A percentile compares a stretch with the other conserved stretches of the same genome.
Conservation (phyloP, 805 yeast genomes). For the Starmerella bombicola region DNA sequence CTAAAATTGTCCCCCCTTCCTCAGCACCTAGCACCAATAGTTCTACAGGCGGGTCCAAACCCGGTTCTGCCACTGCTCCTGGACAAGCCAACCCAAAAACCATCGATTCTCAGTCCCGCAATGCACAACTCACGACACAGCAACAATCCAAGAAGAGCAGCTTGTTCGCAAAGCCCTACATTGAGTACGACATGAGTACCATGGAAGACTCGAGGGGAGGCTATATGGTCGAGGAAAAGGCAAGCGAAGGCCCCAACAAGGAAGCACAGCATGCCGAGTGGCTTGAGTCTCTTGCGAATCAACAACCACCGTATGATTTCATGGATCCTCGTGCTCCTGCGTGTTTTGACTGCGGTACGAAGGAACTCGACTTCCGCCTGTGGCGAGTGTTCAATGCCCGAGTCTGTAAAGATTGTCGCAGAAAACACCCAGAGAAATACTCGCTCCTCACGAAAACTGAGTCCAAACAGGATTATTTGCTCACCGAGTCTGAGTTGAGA, state of each 20-base stretch:
- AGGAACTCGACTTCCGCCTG: constrained; percentile 67
- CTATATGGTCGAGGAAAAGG: constrained; percentile 41
- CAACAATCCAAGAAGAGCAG: constrained; percentile 8
- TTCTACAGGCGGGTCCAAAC: background rate
- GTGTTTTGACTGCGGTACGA: constrained; percentile 70
- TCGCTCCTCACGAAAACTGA: constrained; percentile 89
- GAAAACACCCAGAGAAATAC: constrained; percentile 70
- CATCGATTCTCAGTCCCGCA: constrained; percentile 10
- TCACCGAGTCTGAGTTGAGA: constrained; percentile 84
- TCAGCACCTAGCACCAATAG: background rate
- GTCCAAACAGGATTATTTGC: constrained; percentile 77
- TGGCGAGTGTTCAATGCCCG: constrained; percentile 52
- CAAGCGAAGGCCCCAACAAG: constrained; percentile 14
- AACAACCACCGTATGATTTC: constrained; percentile 28
- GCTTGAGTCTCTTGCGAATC: constrained; percentile 26
- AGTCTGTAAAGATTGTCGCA: constrained; percentile 71
- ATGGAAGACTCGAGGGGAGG: constrained; percentile 87
- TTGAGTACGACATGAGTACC: constrained; percentile 62
- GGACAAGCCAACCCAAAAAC: background rate
- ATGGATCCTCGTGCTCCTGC: constrained; percentile 64
- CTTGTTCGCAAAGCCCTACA: constrained; percentile 26
- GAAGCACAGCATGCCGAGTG: constrained; percentile 17
- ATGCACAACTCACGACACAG: constrained; percentile 12
- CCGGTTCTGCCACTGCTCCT: background rate
- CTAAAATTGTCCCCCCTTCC: background rate